phyloP scores from a whole-genome alignment of 2,329 filamentous ascomycete species.

The Cryphonectria nitschkei region DNA sequence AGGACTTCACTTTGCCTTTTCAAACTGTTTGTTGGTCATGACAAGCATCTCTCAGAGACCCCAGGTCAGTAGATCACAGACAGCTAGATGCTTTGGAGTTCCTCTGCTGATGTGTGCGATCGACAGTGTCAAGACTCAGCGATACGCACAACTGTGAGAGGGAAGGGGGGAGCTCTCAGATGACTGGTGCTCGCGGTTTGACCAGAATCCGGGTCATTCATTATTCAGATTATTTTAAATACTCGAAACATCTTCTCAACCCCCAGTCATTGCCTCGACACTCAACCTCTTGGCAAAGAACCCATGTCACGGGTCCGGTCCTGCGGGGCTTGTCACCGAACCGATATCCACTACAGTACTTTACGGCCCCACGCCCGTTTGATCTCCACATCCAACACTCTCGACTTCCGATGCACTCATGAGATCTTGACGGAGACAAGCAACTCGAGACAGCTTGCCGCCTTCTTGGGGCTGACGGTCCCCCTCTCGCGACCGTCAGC shows the following conservation, averaged over 20 bases:
- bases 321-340: constrained; percentile 2
- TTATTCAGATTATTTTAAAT: not conserved
- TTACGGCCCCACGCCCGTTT: constrained; percentile 2
- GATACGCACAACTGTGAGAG: not conserved
- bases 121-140: not conserved
- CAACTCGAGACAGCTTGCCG: not conserved
- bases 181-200: not conserved
- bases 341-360: constrained; percentile 3
- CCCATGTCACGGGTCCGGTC: not conserved
- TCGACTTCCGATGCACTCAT: not conserved
- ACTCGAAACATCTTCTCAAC: not conserved
- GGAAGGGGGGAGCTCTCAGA: not conserved
- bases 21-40: too few species aligned
- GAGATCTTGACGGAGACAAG: not conserved
- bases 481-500: not conserved
- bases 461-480: not conserved
- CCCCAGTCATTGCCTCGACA: not conserved
- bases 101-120: not conserved
- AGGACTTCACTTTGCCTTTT: not conserved
- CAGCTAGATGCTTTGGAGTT: not conserved
- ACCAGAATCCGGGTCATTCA: not conserved
- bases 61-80: not conserved
- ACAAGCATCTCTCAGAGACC: not conserved
- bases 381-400: not conserved
- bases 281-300: not conserved